Evolutionary conservation across 768 basidiomycete genomes (phyloP), one percentile per base, ranked within the genome.

Genomic region (Calocera viscosa): DNA sequence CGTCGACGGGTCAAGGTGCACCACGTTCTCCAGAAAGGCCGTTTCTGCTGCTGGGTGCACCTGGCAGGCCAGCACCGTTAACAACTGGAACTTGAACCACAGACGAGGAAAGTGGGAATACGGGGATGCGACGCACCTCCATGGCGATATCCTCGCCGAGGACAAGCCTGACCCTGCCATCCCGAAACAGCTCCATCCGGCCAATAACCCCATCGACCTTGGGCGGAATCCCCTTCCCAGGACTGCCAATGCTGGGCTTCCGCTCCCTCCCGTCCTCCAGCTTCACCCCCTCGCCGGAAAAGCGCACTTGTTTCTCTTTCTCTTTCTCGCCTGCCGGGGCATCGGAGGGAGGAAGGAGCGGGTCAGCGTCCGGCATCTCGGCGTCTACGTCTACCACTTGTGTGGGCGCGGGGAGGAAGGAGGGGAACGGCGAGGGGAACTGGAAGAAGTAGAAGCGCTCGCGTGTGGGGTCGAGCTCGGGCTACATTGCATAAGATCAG

Each of bases 1-100:
- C 22, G 80, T 77, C 40, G 76, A 76, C 64, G 77, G 72, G 73
- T 95, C 86, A 32, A 95, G 73, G 71, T 86, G 82, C 22, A 90
- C 87, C 5, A 89, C 88, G 66, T 95, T 91, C 74, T 94, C 91
- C 1, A 94, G 81, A 75, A 95, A 95, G 0, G 91, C 89, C 1
- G 91, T 85, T 66, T 88, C 88, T 1, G 90, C 91, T 8, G 87
- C 90, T 11, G 88, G 85, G 19, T 83, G 84, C 34, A 95, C 87
- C 93, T 91, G 72, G 49, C 49, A 30, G 60, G 66, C 26, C 2
- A 3, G 16, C 1, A n/a, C 35, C 14, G 34, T 33, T 14, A 47
- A 22, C 33, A 63, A 26, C 28, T 34, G 39, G n/a, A n/a, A n/a
- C n/a, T n/a, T n/a, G n/a, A n/a, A n/a, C n/a, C n/a, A n/a, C n/a